Conservation (phyloP, 2,329 filamentous ascomycete species). For the Trichoderma breve region DNA sequence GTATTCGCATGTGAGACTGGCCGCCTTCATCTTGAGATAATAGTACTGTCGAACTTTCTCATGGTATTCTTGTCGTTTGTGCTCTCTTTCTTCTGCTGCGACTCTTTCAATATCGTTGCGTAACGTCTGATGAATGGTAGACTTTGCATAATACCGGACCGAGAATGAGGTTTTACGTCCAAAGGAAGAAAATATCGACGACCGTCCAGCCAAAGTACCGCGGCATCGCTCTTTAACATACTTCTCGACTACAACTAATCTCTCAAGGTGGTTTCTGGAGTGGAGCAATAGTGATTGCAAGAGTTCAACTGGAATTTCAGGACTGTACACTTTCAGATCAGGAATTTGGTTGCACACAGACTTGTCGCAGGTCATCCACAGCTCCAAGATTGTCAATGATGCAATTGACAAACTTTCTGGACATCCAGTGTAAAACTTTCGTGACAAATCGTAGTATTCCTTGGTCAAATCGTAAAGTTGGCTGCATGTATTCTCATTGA, state of each 20-base stretch:
- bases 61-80: background rate
- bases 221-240: background rate
- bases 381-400: background rate
- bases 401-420: background rate
- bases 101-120: background rate
- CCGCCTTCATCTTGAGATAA: fast-evolving
- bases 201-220: background rate
- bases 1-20: background rate
- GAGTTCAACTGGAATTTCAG: background rate
- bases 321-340: background rate
- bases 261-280: background rate
- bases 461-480: background rate
- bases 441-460: background rate
- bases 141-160: background rate
- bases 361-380: background rate
- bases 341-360: background rate
- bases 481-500: background rate
- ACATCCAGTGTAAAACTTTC: background rate
- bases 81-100: background rate
- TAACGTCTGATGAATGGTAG: background rate
- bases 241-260: background rate
- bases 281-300: background rate
- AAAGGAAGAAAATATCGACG: background rate
- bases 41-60: background rate
- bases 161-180: background rate